Evolutionary conservation across 108 stramenopile genomes (phyloP).

Genomic region (Epipyxis sp.): DNA sequence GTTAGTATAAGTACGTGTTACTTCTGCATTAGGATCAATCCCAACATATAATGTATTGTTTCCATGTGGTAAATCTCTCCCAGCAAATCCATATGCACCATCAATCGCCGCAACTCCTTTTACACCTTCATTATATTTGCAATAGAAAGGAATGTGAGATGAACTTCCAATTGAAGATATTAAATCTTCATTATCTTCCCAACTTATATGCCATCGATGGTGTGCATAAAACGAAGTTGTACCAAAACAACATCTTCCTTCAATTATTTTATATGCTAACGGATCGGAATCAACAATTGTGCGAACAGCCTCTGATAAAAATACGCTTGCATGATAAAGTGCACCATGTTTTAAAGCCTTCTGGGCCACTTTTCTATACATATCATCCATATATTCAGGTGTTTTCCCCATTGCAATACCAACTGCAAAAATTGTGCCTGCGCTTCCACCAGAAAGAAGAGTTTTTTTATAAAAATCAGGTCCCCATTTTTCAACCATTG

Average conservation of each 20-base stretch:
- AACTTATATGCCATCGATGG: slow-evolving; percentile 17
- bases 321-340: not conserved
- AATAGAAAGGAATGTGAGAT: slow-evolving; percentile 21
- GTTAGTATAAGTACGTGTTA: slow-evolving; percentile 1
- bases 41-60: not conserved
- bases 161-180: not conserved
- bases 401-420: not conserved
- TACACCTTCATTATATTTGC: not conserved
- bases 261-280: not conserved
- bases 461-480: not conserved
- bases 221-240: not conserved
- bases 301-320: not conserved
- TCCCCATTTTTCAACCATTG: slow-evolving; percentile 14
- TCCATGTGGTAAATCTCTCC: not conserved
- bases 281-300: not conserved
- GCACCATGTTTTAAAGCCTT: not conserved
- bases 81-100: slow-evolving; percentile 8
- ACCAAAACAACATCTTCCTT: not conserved
- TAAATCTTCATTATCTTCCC: slow-evolving; percentile 1
- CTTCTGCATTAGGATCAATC: slow-evolving; percentile 8
- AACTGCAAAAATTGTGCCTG: not conserved
- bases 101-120: not conserved
- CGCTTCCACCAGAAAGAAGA: not conserved
- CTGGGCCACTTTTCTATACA: not conserved
- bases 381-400: not conserved